Percentiles rank a stretch among this genome's conserved stretches.
phyloP scores from a whole-genome alignment of 352 stramenopile genomes.

The Phytophthora cryptogea region DNA sequence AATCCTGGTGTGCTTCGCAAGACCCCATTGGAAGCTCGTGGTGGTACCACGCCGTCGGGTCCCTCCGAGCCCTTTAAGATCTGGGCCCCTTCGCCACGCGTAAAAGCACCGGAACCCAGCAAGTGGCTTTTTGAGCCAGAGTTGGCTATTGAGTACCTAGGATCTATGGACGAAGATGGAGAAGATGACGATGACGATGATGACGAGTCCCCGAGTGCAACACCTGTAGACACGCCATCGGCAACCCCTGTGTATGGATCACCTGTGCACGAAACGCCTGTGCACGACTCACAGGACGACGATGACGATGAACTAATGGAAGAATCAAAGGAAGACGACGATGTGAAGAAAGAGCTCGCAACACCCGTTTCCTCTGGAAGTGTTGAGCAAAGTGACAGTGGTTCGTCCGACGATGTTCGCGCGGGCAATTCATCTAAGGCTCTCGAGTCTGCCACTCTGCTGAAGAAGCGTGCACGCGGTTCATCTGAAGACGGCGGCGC shows the following conservation, averaged over 20 bases:
- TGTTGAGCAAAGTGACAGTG: slow-evolving; percentile 54
- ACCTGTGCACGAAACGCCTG: slow-evolving; percentile 48
- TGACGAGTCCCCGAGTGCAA: slow-evolving; percentile 69
- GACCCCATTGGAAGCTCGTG: slow-evolving; percentile 65
- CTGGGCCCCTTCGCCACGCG: slow-evolving; percentile 81
- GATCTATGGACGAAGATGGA: slow-evolving; percentile 77
- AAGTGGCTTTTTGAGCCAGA: slow-evolving; percentile 85
- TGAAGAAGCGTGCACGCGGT: slow-evolving; percentile 60
- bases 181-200: slow-evolving; percentile 73
- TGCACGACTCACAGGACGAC: slow-evolving; percentile 44
- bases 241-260: slow-evolving; percentile 76
- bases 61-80: slow-evolving; percentile 65
- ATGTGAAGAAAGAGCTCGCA: slow-evolving; percentile 40
- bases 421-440: slow-evolving; percentile 20
- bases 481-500: slow-evolving; percentile 29
- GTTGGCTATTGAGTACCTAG: slow-evolving; percentile 80
- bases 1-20: slow-evolving; percentile 78
- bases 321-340: slow-evolving; percentile 40
- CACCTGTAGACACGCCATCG: slow-evolving; percentile 67
- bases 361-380: slow-evolving; percentile 43
- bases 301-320: slow-evolving; percentile 44
- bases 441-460: slow-evolving; percentile 42
- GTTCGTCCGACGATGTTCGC: slow-evolving; percentile 47
- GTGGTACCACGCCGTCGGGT: slow-evolving; percentile 44
- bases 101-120: slow-evolving; percentile 69